These are phyloP conservation scores for Zanthoxylum bungeanum DNA, from an alignment of 345 rosid genomes.

Conservation along the genomic window DNA sequence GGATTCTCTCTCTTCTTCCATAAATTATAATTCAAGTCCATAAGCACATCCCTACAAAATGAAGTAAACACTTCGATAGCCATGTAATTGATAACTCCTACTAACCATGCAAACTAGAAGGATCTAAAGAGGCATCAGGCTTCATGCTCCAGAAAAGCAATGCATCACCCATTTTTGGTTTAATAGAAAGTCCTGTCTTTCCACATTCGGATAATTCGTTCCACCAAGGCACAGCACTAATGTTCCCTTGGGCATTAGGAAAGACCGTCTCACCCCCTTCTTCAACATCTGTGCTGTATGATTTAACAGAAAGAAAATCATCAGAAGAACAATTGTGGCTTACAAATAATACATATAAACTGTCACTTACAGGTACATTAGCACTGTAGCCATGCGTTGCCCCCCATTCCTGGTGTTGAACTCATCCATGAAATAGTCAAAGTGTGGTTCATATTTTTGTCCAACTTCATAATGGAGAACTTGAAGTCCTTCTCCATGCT, in stretches of 20 bases:
- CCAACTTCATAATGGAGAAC: constrained; percentile 93
- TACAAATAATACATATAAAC: constrained; percentile 5
- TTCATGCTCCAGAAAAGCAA: constrained; percentile 97
- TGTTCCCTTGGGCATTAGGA: constrained; percentile 83
- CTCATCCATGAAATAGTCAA: constrained; percentile 84
- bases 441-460: constrained; percentile 93
- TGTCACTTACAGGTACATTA: constrained; percentile 93
- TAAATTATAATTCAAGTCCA: background rate
- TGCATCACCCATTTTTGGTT: constrained; percentile 96
- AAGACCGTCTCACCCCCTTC: constrained; percentile 98
- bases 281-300: constrained; percentile 88
- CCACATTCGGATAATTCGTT: constrained; percentile 85
- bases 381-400: constrained; percentile 91
- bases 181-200: constrained; percentile 76
- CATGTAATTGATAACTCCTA: constrained; percentile 1
- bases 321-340: constrained; percentile 2
- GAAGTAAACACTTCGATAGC: background rate
- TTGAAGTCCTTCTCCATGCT: constrained; percentile 96
- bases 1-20: constrained; percentile 9
- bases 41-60: background rate
- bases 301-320: constrained; percentile 15
- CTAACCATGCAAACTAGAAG: constrained; percentile 93
- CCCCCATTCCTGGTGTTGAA: constrained; percentile 90
- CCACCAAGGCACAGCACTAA: constrained; percentile 89
- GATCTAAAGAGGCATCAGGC: constrained; percentile 78